Base-by-base conservation (phyloP, 2,329 filamentous ascomycete species). In the Pleurostoma richardsiae region DNA sequence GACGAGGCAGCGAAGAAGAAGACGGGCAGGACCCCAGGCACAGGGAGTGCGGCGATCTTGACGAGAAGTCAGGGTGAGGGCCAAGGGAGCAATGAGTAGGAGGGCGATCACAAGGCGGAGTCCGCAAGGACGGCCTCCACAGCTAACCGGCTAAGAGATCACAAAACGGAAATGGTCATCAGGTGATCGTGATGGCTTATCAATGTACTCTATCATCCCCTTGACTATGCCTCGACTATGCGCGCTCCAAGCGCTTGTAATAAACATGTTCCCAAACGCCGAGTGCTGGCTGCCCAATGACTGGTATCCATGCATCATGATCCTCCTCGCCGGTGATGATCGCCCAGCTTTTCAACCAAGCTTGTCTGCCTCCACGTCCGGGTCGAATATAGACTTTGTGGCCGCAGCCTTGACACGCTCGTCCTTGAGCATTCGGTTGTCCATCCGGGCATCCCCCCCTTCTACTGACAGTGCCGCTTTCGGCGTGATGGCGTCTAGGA, bases 1-100 rank as follows among this genome's bases (percentile, higher is more conserved):
- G 94, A 97, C 70, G 94, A 99, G 76, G 92, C 92, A 28, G 90
- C 89, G 39, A 96, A 90, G 80, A 96, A 96, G 85, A 95, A 96
- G 84, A 88, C 82, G 40, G 86, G 88, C 49, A 78, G 85, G 58
- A 80, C 82, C 51, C 79, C 83, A n/a, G 85, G 83, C 48, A 82
- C 79, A 43, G 84, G 83, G 41, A 83, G 72, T 56, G 83, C 88
- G 19, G 80, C 88, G 40, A 90, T 94, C 60, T 75, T 88, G 61
- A 90, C 88, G 68, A 73, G 83, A 73, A 68, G 73, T 63, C 59
- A 65, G 49, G 69, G 69, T 41, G 67, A 59, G 48, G 54, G 19
- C 19, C 19, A 19, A 19, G 19, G 19, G 19, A 36, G 54, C 30
- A 56, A 52, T 29, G 57, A 59, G 42, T 56, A 54, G 42, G 54